Conservation (phyloP, 140 eudicot genomes). For the Flaveria floridana region DNA sequence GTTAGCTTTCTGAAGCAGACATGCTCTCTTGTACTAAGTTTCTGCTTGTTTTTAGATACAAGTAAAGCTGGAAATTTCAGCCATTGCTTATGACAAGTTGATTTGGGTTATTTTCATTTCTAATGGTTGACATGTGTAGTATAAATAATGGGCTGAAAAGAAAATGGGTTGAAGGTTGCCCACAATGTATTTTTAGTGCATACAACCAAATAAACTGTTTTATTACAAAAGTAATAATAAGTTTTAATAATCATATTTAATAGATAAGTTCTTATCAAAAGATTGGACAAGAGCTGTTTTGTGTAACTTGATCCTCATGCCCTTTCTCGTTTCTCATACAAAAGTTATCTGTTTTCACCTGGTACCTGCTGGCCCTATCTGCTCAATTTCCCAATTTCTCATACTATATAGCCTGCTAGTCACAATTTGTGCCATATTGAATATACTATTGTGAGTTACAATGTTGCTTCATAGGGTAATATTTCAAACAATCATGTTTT, state of each 20-base stretch:
- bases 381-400: background rate
- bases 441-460: background rate
- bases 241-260: background rate
- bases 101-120: background rate
- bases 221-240: background rate
- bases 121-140: background rate
- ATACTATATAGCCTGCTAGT: too few species aligned
- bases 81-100: background rate
- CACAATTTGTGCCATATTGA: too few species aligned
- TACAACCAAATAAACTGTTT: background rate
- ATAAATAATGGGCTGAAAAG: background rate
- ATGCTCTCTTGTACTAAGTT: background rate
- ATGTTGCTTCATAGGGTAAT: slow-evolving; percentile 7
- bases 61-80: background rate
- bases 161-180: background rate
- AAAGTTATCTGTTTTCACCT: background rate
- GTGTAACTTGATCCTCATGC: background rate
- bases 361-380: background rate
- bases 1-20: slow-evolving; percentile 8
- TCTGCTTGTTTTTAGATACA: background rate
- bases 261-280: background rate
- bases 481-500: slow-evolving; percentile 5
- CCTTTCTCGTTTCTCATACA: background rate
- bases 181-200: background rate
- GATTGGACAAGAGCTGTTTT: background rate